Conservation (phyloP, 257 asterid genomes). For the Lithospermum erythrorhizon region DNA sequence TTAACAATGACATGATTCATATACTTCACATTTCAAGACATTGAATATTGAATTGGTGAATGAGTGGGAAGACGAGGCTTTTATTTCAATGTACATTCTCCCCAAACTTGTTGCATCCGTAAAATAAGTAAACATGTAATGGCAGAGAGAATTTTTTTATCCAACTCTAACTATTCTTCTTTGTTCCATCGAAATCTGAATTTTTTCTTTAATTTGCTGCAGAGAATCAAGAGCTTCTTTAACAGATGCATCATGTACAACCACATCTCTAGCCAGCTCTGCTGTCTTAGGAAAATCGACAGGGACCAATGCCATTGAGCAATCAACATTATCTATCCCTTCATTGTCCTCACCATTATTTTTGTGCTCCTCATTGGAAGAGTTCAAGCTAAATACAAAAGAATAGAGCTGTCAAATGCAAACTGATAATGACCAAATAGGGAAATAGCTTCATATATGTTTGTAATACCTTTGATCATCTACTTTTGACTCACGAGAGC, state of each 20-base stretch:
- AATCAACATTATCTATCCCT: slow-evolving; percentile 26
- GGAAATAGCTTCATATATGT: too few species aligned
- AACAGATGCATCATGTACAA: slow-evolving; percentile 56
- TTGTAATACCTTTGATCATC: slow-evolving; percentile 13
- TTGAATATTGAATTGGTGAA: background rate
- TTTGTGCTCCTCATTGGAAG: slow-evolving; percentile 12
- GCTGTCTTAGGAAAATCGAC: slow-evolving; percentile 19
- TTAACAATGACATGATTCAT: too few species aligned
- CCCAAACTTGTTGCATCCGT: background rate
- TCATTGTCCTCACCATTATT: slow-evolving; percentile 9
- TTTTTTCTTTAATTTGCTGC: slow-evolving; percentile 49
- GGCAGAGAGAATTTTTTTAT: slow-evolving; percentile 7
- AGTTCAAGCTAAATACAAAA: slow-evolving; percentile 14
- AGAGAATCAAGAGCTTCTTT: slow-evolving; percentile 46
- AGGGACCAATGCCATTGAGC: slow-evolving; percentile 39
- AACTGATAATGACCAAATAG: background rate
- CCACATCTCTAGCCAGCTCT: slow-evolving; percentile 31
- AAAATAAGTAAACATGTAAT: background rate
- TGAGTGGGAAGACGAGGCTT: background rate
- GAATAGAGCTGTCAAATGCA: background rate
- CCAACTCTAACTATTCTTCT: slow-evolving; percentile 38
- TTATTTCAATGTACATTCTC: background rate
- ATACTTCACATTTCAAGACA: background rate
- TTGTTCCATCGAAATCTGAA: slow-evolving; percentile 47
- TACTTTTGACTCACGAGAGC: background rate